phyloP scores from a whole-genome alignment of 768 basidiomycete genomes.

The Cystofilobasidium macerans region DNA sequence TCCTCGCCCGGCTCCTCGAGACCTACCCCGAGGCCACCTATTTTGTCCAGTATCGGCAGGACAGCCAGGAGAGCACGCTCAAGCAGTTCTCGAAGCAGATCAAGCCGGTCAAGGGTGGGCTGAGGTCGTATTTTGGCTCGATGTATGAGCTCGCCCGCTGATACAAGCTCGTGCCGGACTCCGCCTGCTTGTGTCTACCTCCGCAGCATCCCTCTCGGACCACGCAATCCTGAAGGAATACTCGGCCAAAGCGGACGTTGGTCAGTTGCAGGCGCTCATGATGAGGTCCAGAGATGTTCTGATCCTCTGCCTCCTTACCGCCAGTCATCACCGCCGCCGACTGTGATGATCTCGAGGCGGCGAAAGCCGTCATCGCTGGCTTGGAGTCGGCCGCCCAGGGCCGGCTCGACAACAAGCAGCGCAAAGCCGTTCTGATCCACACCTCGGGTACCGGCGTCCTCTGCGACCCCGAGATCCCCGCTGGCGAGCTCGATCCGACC shows the following conservation, averaged over 20 bases:
- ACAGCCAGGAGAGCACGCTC: constrained; percentile 4
- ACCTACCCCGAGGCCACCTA: constrained; percentile 6
- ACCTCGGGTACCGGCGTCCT: constrained; percentile 20
- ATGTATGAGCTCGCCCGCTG: background rate
- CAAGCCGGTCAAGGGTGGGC: constrained; percentile 17
- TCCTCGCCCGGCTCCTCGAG: constrained; percentile 4
- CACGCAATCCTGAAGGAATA: constrained; percentile 1
- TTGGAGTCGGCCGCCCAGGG: constrained; percentile 5
- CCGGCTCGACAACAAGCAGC: constrained; percentile 3
- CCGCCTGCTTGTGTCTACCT: background rate
- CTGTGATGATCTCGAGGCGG: constrained; percentile 11
- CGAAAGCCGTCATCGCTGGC: constrained; percentile 11
- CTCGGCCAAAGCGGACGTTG: constrained; percentile 14
- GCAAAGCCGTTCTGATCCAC: constrained; percentile 22
- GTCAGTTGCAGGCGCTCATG: background rate
- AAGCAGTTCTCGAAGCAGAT: constrained; percentile 3
- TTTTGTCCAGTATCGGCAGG: constrained; percentile 20
- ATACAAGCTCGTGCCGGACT: background rate
- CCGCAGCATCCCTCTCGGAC: constrained; percentile 14
- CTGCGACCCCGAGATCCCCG: background rate
- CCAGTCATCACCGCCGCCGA: constrained; percentile 21
- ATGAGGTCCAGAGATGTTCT: background rate
- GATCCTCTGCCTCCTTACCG: no score
- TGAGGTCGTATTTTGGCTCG: background rate
- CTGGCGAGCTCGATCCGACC: constrained; percentile 12